Evolutionary conservation across 768 basidiomycete genomes (phyloP).

Genomic region (Amanita molliuscula): DNA sequence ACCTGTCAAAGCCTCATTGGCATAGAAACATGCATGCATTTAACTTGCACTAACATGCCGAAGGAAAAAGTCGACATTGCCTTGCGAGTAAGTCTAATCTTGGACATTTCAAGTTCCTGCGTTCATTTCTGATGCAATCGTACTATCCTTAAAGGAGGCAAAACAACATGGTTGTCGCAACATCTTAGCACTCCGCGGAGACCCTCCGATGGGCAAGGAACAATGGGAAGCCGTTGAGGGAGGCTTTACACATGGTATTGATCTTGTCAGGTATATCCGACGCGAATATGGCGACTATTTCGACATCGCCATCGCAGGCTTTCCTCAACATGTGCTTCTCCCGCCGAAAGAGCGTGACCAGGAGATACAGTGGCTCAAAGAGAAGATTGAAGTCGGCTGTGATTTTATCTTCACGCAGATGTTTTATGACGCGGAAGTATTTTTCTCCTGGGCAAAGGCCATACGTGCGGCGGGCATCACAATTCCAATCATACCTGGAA

Average conservation of each 20-base stretch:
- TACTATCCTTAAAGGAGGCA: constrained; percentile 53
- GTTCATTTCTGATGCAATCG: constrained; percentile 1
- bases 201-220: constrained; percentile 81
- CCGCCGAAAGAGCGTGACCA: constrained; percentile 63
- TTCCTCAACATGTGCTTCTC: constrained; percentile 73
- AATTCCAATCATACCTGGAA: constrained; percentile 86
- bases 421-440: constrained; percentile 92
- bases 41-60: constrained; percentile 99
- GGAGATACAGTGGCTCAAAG: constrained; percentile 81
- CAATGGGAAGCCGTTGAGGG: constrained; percentile 90
- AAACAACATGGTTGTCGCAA: constrained; percentile 86
- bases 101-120: constrained; percentile 2
- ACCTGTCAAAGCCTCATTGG: constrained; percentile 90
- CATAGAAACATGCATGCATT: constrained; percentile 95
- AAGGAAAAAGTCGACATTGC: constrained; percentile 89
- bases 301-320: constrained; percentile 90
- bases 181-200: constrained; percentile 87
- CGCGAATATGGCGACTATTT: constrained; percentile 82
- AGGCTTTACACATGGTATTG: constrained; percentile 84
- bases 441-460: constrained; percentile 82
- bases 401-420: constrained; percentile 97
- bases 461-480: constrained; percentile 81
- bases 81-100: constrained; percentile 41
- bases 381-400: constrained; percentile 85
- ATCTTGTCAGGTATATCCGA: constrained; percentile 86